Conservation (phyloP, 345 rosid species). For the Gossypium herbaceum region DNA sequence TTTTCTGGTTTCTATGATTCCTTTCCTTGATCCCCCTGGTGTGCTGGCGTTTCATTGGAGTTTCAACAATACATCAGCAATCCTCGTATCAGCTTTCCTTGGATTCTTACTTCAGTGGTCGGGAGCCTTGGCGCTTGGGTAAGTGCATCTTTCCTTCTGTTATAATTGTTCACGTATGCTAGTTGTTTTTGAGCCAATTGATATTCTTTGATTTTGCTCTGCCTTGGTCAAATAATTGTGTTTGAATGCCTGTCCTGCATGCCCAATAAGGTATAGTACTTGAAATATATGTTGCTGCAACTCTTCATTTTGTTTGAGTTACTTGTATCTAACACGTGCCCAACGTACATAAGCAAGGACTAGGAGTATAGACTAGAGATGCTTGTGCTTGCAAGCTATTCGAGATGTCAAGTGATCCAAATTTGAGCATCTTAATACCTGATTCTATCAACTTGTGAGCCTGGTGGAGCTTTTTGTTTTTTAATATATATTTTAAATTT, state of each 20-base stretch:
- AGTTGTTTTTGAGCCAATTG: neutral
- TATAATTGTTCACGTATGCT: neutral
- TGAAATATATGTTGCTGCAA: neutral
- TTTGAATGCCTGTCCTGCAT: neutral
- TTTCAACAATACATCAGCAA: slow-evolving; percentile 48
- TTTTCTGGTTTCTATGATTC: slow-evolving; percentile 76
- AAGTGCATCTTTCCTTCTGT: slow-evolving; percentile 4
- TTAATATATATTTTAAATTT: too few species aligned
- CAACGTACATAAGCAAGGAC: neutral
- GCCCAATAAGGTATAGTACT: neutral
- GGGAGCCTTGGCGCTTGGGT: slow-evolving; percentile 97
- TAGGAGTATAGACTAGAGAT: neutral
- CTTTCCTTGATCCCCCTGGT: slow-evolving; percentile 90
- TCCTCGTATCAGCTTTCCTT: slow-evolving; percentile 70
- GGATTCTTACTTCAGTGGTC: slow-evolving; percentile 99
- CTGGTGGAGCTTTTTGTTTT: too few species aligned
- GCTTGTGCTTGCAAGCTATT: neutral
- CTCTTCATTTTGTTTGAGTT: neutral
- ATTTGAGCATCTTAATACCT: too few species aligned
- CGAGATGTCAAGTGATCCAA: too few species aligned
- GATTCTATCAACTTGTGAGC: too few species aligned
- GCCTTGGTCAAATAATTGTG: neutral
- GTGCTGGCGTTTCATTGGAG: slow-evolving; percentile 72
- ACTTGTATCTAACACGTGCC: neutral
- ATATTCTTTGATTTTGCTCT: neutral